Percentiles rank a stretch among this genome's conserved stretches.
These are phyloP conservation scores for Nectriaceae sp. DNA, from an alignment of 2,329 filamentous ascomycete genomes.

Conservation along the genomic window DNA sequence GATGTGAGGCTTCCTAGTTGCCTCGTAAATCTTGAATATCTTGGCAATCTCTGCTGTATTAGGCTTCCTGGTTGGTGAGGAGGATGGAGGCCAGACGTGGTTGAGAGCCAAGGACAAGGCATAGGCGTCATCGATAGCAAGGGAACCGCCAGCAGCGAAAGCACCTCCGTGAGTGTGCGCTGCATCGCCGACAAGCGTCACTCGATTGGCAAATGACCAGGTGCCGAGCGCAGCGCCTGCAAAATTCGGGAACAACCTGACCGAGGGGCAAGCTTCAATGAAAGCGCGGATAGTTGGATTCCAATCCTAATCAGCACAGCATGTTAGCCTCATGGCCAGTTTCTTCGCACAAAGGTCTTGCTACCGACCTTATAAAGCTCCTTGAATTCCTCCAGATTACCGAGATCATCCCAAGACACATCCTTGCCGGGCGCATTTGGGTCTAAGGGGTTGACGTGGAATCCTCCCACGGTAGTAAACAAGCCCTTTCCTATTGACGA, in stretches of 20 bases:
- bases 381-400: constrained; percentile 37
- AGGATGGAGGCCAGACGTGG: constrained; percentile 33
- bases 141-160: constrained; percentile 41
- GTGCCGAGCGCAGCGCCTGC: constrained; percentile 40
- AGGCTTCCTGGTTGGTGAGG: constrained; percentile 8
- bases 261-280: constrained; percentile 41
- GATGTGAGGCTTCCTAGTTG: constrained; percentile 44
- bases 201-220: constrained; percentile 41
- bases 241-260: constrained; percentile 44
- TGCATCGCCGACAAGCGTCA: constrained; percentile 42
- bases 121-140: constrained; percentile 44
- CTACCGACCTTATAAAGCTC: constrained; percentile 32
- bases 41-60: constrained; percentile 21
- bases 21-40: constrained; percentile 42
- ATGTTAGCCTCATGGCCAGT: no score
- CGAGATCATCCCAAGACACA: constrained; percentile 41
- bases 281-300: constrained; percentile 42
- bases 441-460: constrained; percentile 38
- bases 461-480: constrained; percentile 46
- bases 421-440: constrained; percentile 31
- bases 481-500: constrained; percentile 26
- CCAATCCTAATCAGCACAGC: constrained; percentile 40
- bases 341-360: no score
- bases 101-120: constrained; percentile 41
- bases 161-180: constrained; percentile 44